A percentile compares a stretch with the other conserved stretches of the same genome.
phyloP scores from a whole-genome alignment of 441 rosid species.

The Cnidoscolus chayamansa region DNA sequence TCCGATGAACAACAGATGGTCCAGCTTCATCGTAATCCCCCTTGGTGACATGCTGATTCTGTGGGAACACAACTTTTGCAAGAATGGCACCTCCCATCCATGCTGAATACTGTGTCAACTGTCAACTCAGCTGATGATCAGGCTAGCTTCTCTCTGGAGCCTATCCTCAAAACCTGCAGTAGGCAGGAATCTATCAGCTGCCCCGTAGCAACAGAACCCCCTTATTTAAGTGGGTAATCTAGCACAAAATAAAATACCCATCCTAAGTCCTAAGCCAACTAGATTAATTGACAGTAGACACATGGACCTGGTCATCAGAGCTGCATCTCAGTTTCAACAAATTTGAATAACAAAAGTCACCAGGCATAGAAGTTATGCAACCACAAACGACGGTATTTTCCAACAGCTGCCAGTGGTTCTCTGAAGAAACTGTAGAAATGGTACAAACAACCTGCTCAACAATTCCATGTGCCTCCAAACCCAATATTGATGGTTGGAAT shows the following conservation, averaged over 20 bases:
- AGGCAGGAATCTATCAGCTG: slow-evolving; percentile 11
- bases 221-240: background rate
- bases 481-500: slow-evolving; percentile 90
- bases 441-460: slow-evolving; percentile 91
- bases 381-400: slow-evolving; percentile 98
- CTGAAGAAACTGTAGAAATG: slow-evolving; percentile 85
- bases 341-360: slow-evolving; percentile 33
- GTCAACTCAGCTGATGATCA: slow-evolving; percentile 77
- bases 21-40: slow-evolving; percentile 95
- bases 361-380: slow-evolving; percentile 85
- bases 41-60: slow-evolving; percentile 92
- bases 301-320: slow-evolving; percentile 1
- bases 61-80: slow-evolving; percentile 97
- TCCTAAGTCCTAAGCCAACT: background rate
- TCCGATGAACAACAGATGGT: slow-evolving; percentile 88
- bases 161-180: slow-evolving; percentile 88
- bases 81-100: slow-evolving; percentile 99
- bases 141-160: slow-evolving; percentile 86
- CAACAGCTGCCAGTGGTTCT: slow-evolving; percentile 86
- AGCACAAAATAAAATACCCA: background rate
- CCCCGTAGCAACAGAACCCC: background rate
- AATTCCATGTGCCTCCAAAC: slow-evolving; percentile 85
- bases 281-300: background rate
- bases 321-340: background rate
- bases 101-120: slow-evolving; percentile 58